Percentiles rank a stretch among this genome's conserved stretches.
These are phyloP conservation scores for Phlegmacium glaucopus DNA, from an alignment of 768 basidiomycete genomes.

Conservation along the genomic window DNA sequence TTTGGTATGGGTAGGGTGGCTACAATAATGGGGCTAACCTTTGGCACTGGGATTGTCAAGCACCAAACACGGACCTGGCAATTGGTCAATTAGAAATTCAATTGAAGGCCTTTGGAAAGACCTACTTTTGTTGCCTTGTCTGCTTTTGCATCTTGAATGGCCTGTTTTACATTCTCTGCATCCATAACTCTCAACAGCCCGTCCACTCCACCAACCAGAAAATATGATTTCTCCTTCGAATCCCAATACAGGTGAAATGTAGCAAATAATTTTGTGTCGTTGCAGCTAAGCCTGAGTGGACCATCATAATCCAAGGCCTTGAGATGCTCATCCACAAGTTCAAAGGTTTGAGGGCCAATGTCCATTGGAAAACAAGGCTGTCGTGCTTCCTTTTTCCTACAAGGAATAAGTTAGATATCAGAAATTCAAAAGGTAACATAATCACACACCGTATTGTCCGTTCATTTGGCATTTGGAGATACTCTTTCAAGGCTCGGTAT, in stretches of 20 bases:
- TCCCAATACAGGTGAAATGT: slow-evolving; percentile 24
- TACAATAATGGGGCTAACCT: slow-evolving; percentile 31
- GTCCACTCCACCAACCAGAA: slow-evolving; percentile 20
- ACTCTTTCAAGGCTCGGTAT: slow-evolving; percentile 17
- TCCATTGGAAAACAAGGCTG: slow-evolving; percentile 21
- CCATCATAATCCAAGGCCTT: slow-evolving; percentile 14
- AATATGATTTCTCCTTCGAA: slow-evolving; percentile 8
- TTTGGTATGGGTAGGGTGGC: slow-evolving; percentile 27
- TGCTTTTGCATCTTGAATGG: slow-evolving; percentile 5
- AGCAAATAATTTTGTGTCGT: slow-evolving; percentile 33
- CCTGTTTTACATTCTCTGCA: slow-evolving; percentile 10
- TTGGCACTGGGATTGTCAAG: slow-evolving; percentile 27
- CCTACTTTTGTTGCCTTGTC: slow-evolving; percentile 15
- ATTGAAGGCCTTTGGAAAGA: not conserved
- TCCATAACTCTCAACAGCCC: slow-evolving; percentile 21
- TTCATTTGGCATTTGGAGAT: slow-evolving; percentile 5
- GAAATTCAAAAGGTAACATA: not conserved
- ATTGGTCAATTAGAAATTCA: slow-evolving; percentile 1
- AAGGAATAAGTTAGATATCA: too few species aligned
- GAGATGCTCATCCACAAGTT: slow-evolving; percentile 13
- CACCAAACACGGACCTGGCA: slow-evolving; percentile 31
- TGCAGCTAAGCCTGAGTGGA: slow-evolving; percentile 25
- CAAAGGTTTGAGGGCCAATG: slow-evolving; percentile 17
- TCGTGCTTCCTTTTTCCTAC: not conserved
- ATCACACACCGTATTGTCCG: not conserved